Base-by-base conservation (phyloP, 2,329 filamentous ascomycete genomes). In the Penicillium sumatraense region DNA sequence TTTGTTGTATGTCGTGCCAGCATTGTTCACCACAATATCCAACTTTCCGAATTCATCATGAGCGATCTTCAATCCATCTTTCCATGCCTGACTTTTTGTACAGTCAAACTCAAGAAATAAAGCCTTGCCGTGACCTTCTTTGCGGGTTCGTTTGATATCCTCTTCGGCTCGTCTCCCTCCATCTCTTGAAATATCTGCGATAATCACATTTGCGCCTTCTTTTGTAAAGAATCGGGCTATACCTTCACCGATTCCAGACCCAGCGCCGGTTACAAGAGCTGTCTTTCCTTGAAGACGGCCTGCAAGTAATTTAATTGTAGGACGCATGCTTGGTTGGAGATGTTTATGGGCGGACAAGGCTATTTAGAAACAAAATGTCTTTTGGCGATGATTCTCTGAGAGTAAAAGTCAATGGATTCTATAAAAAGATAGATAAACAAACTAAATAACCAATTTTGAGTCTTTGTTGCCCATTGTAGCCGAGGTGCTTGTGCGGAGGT, bases 1-100 rank as follows among this genome's bases (percentile, higher is more conserved):
- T 55, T 74, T 74, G 49, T 45, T 52, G 57, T 71, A 73, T 6
- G 64, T 67, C 8, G 66, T 68, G 7, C 78, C 78, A 1, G 77
- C 76, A 62, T 79, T 80, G 57, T 80, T 80, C 56, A 80, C 66
- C 14, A 80, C 63, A 27, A 77, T 72, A 60, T 79, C 73, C 14
- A 80, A 64, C 7, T 61, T 57, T 4, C 68, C 67, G 29, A 56
- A 58, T 10, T 42, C 16, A 8, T 44, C n/a, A 6, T 7, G 40
- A 27, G 40, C 40, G 14, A 44, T 2, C 24, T 44, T 44, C 5
- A 44, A 23, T 1, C 40, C 40, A 26, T 44, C 40, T 16, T 27
- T 26, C 40, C 40, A 44, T 27, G 40, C 40, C n/a, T 18, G 40
- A 44, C 40, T 44, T 16, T 13, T 18, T 14, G 40, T 44, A 44